phyloP scores from a whole-genome alignment of 345 rosid genomes.

The Euphorbia tirucalli region DNA sequence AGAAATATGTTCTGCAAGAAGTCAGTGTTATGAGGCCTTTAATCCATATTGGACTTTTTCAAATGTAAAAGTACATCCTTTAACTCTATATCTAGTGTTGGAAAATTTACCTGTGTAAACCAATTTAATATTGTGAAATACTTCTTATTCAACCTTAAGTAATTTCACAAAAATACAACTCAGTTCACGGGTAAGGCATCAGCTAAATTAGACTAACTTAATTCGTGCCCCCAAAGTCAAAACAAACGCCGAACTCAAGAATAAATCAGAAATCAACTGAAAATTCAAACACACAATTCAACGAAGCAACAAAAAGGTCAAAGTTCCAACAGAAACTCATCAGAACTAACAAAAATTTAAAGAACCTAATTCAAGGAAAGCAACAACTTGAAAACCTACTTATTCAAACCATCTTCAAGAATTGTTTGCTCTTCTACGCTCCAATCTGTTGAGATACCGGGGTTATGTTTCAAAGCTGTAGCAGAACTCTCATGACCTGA shows the following conservation, averaged over 20 bases:
- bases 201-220: background rate
- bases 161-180: background rate
- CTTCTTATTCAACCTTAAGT: too few species aligned
- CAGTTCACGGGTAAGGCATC: background rate
- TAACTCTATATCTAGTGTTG: background rate
- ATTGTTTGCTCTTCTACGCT: conserved; percentile 47
- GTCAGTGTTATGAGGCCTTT: background rate
- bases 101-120: background rate
- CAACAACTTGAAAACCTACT: conserved; percentile 35
- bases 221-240: background rate
- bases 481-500: conserved; percentile 28
- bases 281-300: background rate
- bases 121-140: background rate
- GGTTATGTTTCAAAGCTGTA: conserved; percentile 51
- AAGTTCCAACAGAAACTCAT: background rate
- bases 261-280: too few species aligned
- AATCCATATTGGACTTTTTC: background rate
- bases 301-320: background rate
- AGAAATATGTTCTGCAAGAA: too few species aligned
- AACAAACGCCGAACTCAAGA: background rate
- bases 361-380: conserved; percentile 2
- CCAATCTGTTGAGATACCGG: conserved; percentile 62
- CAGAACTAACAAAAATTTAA: background rate
- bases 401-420: conserved; percentile 44
- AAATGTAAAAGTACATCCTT: background rate